Conservation (phyloP, 768 basidiomycete species). For the Sporobolomyces phaffii region DNA sequence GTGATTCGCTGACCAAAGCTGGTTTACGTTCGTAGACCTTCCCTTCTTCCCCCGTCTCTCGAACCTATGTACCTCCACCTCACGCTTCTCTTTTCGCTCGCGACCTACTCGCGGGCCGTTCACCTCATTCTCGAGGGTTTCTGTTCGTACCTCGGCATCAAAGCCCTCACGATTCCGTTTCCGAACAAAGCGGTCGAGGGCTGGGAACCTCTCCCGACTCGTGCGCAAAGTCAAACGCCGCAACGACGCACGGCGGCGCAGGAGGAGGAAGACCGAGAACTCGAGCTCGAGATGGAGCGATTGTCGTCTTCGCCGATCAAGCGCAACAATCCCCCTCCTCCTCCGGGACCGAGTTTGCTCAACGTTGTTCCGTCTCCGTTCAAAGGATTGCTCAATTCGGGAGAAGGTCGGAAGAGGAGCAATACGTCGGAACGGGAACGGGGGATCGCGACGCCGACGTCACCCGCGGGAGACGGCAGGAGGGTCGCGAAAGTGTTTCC, state of each 20-base stretch:
- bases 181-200: constrained; percentile 24
- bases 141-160: constrained; percentile 30
- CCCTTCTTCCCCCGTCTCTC: constrained; percentile 7
- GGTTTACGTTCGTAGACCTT: neutral
- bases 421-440: constrained; percentile 34
- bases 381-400: neutral
- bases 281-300: constrained; percentile 4
- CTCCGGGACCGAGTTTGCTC: no score
- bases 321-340: neutral
- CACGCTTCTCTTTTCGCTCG: constrained; percentile 6
- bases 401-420: constrained; percentile 27
- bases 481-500: neutral
- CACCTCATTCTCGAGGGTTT: constrained; percentile 18
- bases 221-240: neutral
- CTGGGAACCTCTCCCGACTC: constrained; percentile 4
- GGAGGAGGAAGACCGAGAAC: neutral
- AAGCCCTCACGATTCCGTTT: constrained; percentile 18
- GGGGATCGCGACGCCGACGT: neutral
- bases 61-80: constrained; percentile 28
- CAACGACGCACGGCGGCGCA: neutral
- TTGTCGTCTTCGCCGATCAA: neutral
- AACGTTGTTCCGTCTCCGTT: neutral
- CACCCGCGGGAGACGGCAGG: neutral
- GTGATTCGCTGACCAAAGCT: neutral
- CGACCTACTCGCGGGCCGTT: constrained; percentile 18